Conservation (phyloP, 768 basidiomycete species). For the Suillus alpinus region DNA sequence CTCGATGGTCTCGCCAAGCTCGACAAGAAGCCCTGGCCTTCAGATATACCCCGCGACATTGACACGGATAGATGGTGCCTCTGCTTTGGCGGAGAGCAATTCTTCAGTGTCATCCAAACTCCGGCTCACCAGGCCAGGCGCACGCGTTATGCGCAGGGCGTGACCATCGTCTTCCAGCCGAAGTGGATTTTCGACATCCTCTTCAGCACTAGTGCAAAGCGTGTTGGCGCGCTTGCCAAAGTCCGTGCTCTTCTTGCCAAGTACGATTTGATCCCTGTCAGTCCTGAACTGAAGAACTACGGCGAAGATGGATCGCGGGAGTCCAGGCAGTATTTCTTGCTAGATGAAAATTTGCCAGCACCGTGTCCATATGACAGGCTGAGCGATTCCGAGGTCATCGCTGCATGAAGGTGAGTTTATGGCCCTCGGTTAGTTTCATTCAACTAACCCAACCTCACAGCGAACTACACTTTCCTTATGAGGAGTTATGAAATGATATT, state of each 20-base stretch:
- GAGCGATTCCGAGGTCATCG: slow-evolving; percentile 1
- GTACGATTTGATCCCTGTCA: slow-evolving; percentile 19
- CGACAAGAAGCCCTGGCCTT: slow-evolving; percentile 17
- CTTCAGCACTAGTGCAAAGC: slow-evolving; percentile 19
- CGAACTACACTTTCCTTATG: slow-evolving; percentile 7
- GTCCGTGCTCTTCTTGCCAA: slow-evolving; percentile 16
- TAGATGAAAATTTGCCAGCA: slow-evolving; percentile 20
- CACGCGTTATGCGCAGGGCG: slow-evolving; percentile 15
- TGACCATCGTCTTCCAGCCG: slow-evolving; percentile 22
- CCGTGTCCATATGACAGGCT: slow-evolving; percentile 16
- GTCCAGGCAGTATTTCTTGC: slow-evolving; percentile 19
- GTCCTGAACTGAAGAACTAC: slow-evolving; percentile 22
- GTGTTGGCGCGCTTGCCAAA: slow-evolving; percentile 15
- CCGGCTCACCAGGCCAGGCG: slow-evolving; percentile 22
- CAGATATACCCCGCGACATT: slow-evolving; percentile 16
- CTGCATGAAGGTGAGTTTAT: neutral
- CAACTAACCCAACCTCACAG: neutral
- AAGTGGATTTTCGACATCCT: slow-evolving; percentile 23
- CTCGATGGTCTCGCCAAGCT: slow-evolving; percentile 18
- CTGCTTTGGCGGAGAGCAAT: slow-evolving; percentile 20
- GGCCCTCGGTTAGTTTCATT: neutral
- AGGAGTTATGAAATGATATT: neutral
- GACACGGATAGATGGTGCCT: slow-evolving; percentile 20
- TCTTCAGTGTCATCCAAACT: slow-evolving; percentile 20
- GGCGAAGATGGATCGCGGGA: slow-evolving; percentile 20